Base-by-base conservation (phyloP, 768 basidiomycete species). In the Hemileccinum impolitum region DNA sequence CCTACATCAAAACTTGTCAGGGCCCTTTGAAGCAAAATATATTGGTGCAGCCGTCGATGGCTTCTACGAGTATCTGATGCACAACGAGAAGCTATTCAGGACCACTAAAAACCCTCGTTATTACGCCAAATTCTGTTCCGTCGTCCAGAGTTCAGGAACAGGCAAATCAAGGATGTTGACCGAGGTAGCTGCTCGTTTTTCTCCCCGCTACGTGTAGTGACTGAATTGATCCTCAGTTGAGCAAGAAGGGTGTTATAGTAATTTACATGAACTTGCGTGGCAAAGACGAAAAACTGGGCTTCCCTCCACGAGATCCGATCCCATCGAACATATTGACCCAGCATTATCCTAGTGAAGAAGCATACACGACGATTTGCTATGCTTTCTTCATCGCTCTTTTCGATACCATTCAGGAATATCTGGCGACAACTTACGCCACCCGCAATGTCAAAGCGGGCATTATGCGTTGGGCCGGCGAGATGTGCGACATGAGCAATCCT, bases 141-240 rank as follows among this genome's bases (percentile, higher is more conserved):
- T 47, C 5, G 38, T 54, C 1, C 57, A 58, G 10, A 58, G 57
- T 8, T 58, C 52, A 2, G 57, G 53, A 0, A 59, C 57, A 0
- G 58, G 58, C 0, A 55, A 50, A 34, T 50, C 58, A 7, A 59
- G 51, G 12, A 18, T 53, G 41, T 7, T 60, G 1, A 50, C 43
- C 0, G 54, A 59, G 48, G 58, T 56, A 34, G 13, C 18, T 1
- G 13, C 5, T 23, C 32, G 0, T 21, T 12, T 7, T 26, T 17
- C 34, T n/a, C 19, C 3, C 13, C 23, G 6, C 6, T 25, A 4
- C 14, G 2, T 3, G 1, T 1, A 8, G 3, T 26, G 11, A 8
- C 11, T 30, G 28, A 30, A 30, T 12, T 32, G 1, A 3, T 28
- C 3, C 9, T 7, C 11, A 35, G 38, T n/a, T 39, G 15, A 6